phyloP scores from a whole-genome alignment of 768 basidiomycete genomes.

The Psilocybe cubensis region DNA sequence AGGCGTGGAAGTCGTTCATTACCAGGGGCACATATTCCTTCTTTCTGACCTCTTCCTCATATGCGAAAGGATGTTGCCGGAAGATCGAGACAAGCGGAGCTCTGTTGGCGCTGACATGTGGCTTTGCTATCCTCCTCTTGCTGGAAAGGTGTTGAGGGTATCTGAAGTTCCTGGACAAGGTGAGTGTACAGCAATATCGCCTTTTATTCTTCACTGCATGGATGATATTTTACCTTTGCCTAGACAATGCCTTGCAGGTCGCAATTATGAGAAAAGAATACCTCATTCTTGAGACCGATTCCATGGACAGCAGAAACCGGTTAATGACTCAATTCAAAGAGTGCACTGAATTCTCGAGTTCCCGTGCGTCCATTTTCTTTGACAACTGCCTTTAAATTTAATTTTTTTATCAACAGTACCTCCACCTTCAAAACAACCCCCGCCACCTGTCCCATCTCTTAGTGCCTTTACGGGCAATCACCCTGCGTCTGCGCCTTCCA shows the following conservation, averaged over 20 bases:
- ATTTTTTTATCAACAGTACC: conserved; percentile 42
- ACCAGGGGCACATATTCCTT: conserved; percentile 81
- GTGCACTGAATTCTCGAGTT: conserved; percentile 81
- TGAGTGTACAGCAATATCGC: conserved; percentile 30
- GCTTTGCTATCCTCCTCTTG: conserved; percentile 92
- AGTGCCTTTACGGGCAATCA: conserved; percentile 32
- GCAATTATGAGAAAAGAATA: conserved; percentile 90
- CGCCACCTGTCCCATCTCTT: conserved; percentile 67
- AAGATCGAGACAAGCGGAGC: conserved; percentile 55
- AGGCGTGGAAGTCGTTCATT: conserved; percentile 74
- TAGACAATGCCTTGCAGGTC: conserved; percentile 76
- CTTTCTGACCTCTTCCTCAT: conserved; percentile 93
- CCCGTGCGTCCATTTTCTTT: conserved; percentile 52
- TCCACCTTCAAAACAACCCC: conserved; percentile 61
- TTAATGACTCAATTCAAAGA: conserved; percentile 76
- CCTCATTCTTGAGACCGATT: conserved; percentile 66
- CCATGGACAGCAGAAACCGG: conserved; percentile 58
- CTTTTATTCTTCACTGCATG: not conserved
- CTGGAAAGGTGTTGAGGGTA: conserved; percentile 89
- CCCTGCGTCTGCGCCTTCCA: conserved; percentile 7
- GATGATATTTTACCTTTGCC: conserved; percentile 6
- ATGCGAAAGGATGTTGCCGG: conserved; percentile 79
- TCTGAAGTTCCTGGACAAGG: conserved; percentile 64
- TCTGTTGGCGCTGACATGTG: conserved; percentile 81
- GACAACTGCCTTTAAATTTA: conserved; percentile 1